Conservation (phyloP, 2,329 filamentous ascomycete genomes). For the Fusarium humuli region DNA sequence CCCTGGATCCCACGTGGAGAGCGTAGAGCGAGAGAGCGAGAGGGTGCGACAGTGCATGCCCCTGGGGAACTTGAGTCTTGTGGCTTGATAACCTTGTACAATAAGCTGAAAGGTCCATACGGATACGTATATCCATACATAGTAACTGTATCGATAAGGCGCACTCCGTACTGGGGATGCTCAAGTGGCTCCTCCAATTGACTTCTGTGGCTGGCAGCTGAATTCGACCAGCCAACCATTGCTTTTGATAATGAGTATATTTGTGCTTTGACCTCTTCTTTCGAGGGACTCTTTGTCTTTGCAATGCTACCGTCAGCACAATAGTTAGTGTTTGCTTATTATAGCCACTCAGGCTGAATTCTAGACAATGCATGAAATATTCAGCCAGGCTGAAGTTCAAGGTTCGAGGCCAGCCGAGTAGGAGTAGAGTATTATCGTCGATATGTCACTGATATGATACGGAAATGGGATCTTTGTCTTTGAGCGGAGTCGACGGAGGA, state of each 20-base stretch:
- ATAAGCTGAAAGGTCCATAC: conserved; percentile 8
- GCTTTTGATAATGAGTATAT: neutral
- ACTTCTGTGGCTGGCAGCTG: conserved; percentile 28
- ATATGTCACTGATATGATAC: conserved; percentile 32
- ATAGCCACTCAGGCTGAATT: conserved; percentile 2
- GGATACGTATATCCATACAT: neutral
- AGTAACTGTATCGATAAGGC: neutral
- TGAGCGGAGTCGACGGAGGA: neutral
- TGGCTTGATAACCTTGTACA: conserved; percentile 33
- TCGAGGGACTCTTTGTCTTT: conserved; percentile 18
- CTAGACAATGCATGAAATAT: conserved; percentile 10
- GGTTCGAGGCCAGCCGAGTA: neutral
- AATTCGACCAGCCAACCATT: conserved; percentile 13
- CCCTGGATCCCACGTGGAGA: conserved; percentile 37
- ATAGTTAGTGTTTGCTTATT: neutral
- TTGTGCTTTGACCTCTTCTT: conserved; percentile 28
- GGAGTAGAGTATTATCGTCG: neutral
- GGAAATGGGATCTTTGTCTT: conserved; percentile 7
- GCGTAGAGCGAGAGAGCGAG: neutral
- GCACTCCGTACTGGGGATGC: neutral
- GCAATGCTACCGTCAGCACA: conserved; percentile 10
- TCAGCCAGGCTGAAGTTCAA: neutral
- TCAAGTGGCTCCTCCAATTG: conserved; percentile 20
- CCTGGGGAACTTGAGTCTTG: conserved; percentile 17
- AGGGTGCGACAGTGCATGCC: conserved; percentile 9